phyloP scores from a whole-genome alignment of 2,329 filamentous ascomycete species.

The Colletotrichum gigasporum region DNA sequence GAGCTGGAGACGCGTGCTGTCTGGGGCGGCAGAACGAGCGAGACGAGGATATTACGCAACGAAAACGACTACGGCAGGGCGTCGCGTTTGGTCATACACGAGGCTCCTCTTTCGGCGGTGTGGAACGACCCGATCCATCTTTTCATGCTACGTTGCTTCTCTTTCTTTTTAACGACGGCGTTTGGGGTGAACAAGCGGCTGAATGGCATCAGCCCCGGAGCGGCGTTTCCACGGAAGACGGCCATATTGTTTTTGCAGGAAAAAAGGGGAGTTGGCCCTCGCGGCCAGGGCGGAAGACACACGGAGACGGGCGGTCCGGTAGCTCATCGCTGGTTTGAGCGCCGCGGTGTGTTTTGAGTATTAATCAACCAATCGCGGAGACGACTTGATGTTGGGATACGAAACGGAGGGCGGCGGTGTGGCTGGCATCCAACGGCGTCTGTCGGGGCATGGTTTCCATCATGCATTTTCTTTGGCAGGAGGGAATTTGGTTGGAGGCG shows the following conservation, averaged over 20 bases:
- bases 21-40: conserved; percentile 22
- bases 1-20: conserved; percentile 24
- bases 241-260: conserved; percentile 27
- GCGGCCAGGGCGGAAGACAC: conserved; percentile 12
- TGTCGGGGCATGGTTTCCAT: conserved; percentile 20
- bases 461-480: conserved; percentile 29
- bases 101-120: conserved; percentile 2
- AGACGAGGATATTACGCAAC: conserved; percentile 19
- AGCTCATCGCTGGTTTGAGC: conserved; percentile 29
- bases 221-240: conserved; percentile 30
- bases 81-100: conserved; percentile 2
- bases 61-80: conserved; percentile 8
- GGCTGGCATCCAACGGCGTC: conserved; percentile 31
- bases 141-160: conserved; percentile 26
- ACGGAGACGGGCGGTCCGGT: conserved; percentile 15
- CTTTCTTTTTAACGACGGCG: conserved; percentile 27
- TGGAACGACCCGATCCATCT: conserved; percentile 24
- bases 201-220: conserved; percentile 26
- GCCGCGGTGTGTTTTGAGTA: conserved; percentile 31
- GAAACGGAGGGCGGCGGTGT: conserved; percentile 25
- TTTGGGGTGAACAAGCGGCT: conserved; percentile 28
- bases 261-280: conserved; percentile 26
- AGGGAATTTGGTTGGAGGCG: conserved; percentile 19
- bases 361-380: conserved; percentile 32
- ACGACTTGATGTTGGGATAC: conserved; percentile 32